phyloP scores from a whole-genome alignment of 2,329 filamentous ascomycete genomes.

The Fusarium sp. region DNA sequence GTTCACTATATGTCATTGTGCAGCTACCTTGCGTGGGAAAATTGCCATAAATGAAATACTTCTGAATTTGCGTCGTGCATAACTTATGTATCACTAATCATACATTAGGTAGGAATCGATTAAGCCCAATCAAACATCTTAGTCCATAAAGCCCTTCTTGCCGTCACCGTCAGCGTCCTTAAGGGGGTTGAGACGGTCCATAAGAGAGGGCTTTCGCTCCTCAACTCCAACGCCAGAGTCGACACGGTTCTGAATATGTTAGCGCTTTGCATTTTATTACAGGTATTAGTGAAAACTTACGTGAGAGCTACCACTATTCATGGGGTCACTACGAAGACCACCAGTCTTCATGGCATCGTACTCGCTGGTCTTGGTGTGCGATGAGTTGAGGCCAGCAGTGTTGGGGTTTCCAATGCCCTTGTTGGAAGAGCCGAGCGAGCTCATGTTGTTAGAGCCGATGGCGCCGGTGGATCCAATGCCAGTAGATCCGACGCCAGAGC shows the following conservation, averaged over 20 bases:
- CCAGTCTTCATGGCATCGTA: slow-evolving; percentile 25
- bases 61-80: slow-evolving; percentile 3
- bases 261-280: neutral
- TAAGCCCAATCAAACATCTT: neutral
- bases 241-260: slow-evolving; percentile 14
- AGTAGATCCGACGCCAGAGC: slow-evolving; percentile 10
- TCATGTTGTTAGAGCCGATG: slow-evolving; percentile 7
- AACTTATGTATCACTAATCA: slow-evolving; percentile 7
- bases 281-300: neutral
- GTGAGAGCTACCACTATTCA: slow-evolving; percentile 20
- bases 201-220: slow-evolving; percentile 27
- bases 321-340: slow-evolving; percentile 26
- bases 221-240: slow-evolving; percentile 27
- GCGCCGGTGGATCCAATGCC: slow-evolving; percentile 3
- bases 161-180: slow-evolving; percentile 42
- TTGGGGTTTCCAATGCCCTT: slow-evolving; percentile 12
- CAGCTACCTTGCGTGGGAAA: too few relatives aligned
- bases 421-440: too few relatives aligned
- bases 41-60: neutral
- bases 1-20: neutral
- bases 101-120: slow-evolving; percentile 12
- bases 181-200: slow-evolving; percentile 38
- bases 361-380: slow-evolving; percentile 1
- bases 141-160: slow-evolving; percentile 39
- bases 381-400: slow-evolving; percentile 21